Evolutionary conservation across 106 monocot genomes (phyloP), one percentile per base, ranked within the genome.

Genomic region (Triglochin maritima): DNA sequence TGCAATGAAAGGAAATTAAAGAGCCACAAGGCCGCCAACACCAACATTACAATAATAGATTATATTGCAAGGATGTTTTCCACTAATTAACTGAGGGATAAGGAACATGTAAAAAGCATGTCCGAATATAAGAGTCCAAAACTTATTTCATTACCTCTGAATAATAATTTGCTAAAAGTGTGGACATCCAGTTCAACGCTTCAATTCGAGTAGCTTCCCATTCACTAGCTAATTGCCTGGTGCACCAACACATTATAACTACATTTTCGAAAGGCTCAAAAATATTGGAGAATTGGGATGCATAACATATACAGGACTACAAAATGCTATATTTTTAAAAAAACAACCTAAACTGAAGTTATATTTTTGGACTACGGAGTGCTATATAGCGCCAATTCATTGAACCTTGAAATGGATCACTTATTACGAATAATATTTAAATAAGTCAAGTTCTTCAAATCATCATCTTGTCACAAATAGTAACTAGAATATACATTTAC

Each of bases 121-220:
- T 4, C 49, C 4, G 46, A 64, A 13, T 7, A 59, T 11, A 44
- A 43, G 7, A 43, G 49, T 50, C 64, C 64, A 17, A 52, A 64
- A 64, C 14, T 15, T 48, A 74, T 6, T 7, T 43, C n/a, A 69
- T 69, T 77, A 96, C 95, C 95, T 96, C 95, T 73, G 74, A 58
- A 56, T 78, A 77, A 80, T 90, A 79, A 17, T 78, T 76, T 9
- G 66, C 69, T 62, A 95, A 66, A 69, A 95, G 81, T 44, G 82
- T 78, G 68, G 75, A 56, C 75, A 95, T 83, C 95, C 95, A 95
- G 66, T 80, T 79, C 68, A 95, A 67, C 64, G 95, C 75, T 69
- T 96, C 95, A 71, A 90, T 84, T 66, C 95, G 74, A 56, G 95
- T 96, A 57, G 90, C 90, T 64, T 90, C 95, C 72, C 64, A 90